Percentiles rank a stretch among this genome's conserved stretches.
These are phyloP conservation scores for Phoma sp. DNA, from an alignment of 2,329 filamentous ascomycete genomes.

Conservation along the genomic window DNA sequence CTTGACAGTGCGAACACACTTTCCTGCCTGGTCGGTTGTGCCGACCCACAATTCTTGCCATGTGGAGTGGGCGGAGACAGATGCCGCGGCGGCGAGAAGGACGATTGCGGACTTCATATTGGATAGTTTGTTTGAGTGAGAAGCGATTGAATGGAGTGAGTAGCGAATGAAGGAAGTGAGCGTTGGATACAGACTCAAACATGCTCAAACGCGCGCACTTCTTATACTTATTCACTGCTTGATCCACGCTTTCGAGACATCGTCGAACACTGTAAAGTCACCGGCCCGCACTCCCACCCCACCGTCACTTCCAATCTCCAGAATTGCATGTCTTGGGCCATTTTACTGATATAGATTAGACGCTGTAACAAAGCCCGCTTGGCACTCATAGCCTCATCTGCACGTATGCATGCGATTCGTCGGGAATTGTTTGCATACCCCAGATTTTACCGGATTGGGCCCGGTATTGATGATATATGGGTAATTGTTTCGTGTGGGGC, in stretches of 20 bases:
- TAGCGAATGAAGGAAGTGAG: slow-evolving; percentile 17
- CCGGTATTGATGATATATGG: slow-evolving; percentile 21
- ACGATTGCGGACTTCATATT: slow-evolving; percentile 44
- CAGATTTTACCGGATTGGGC: slow-evolving; percentile 26
- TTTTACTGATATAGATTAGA: slow-evolving; percentile 32
- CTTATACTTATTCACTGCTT: slow-evolving; percentile 8
- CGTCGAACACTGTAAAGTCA: neutral
- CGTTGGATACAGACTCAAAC: slow-evolving; percentile 14
- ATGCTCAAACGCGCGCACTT: slow-evolving; percentile 14
- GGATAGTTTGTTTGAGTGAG: slow-evolving; percentile 1
- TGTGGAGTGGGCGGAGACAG: slow-evolving; percentile 48
- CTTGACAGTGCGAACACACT: slow-evolving; percentile 41
- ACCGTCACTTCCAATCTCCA: slow-evolving; percentile 16
- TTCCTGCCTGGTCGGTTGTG: slow-evolving; percentile 37
- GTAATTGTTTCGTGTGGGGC: slow-evolving; percentile 22
- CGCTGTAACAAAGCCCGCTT: slow-evolving; percentile 26
- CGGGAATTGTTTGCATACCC: slow-evolving; percentile 16
- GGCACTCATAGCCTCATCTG: slow-evolving; percentile 20
- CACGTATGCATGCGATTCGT: slow-evolving; percentile 21
- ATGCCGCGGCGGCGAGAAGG: slow-evolving; percentile 41
- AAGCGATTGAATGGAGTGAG: slow-evolving; percentile 15
- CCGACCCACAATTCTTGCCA: slow-evolving; percentile 50
- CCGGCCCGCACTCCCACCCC: slow-evolving; percentile 13
- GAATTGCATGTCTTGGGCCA: slow-evolving; percentile 6
- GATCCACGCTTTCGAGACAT: slow-evolving; percentile 1